Conservation (phyloP, 2,329 filamentous ascomycete species). For the Paecilomyces formosus region DNA sequence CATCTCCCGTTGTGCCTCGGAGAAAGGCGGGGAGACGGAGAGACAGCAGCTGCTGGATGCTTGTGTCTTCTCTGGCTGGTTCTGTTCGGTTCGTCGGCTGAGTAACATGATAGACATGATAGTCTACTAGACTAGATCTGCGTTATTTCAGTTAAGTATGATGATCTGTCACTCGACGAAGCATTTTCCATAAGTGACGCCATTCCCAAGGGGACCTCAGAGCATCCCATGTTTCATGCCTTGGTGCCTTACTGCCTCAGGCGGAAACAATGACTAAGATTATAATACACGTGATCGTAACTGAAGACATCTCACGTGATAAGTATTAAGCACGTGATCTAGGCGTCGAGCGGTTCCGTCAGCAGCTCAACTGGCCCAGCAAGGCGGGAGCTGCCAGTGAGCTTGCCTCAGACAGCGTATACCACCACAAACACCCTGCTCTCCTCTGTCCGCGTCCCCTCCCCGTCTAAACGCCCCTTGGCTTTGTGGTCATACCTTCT, state of each 20-base stretch:
- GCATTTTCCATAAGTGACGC: neutral
- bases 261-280: neutral
- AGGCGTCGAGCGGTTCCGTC: neutral
- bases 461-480: neutral
- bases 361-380: neutral
- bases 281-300: neutral
- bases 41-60: neutral
- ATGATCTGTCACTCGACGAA: neutral
- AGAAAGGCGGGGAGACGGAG: constrained; percentile 14
- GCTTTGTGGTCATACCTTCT: neutral
- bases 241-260: constrained; percentile 2
- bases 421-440: neutral
- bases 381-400: neutral
- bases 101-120: no score
- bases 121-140: no score
- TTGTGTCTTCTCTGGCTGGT: neutral
- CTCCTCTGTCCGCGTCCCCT: neutral
- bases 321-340: neutral
- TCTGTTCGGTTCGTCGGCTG: neutral
- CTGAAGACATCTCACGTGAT: neutral
- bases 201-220: neutral
- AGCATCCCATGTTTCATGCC: neutral
- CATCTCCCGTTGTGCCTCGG: constrained; percentile 32
- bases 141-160: neutral
- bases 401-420: neutral